Evolutionary conservation across 1,284 basidiomycete genomes (phyloP).

Genomic region (Anthracocystis walkeri): DNA sequence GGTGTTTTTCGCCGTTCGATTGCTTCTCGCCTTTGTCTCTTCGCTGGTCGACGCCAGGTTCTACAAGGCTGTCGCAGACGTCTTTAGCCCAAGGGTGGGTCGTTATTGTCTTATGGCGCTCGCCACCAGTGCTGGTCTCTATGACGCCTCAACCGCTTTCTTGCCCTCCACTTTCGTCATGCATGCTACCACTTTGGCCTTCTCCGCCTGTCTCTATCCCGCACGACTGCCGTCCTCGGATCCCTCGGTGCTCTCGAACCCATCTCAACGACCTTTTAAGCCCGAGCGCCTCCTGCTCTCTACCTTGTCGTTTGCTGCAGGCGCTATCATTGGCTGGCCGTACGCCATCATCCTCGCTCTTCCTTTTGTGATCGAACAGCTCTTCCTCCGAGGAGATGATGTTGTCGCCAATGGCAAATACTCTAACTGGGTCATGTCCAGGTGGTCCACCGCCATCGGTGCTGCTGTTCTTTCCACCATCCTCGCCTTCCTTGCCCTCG

Average conservation of each 20-base stretch:
- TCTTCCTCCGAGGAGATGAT: conserved; percentile 79
- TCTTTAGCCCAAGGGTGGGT: conserved; percentile 87
- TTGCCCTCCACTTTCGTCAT: conserved; percentile 93
- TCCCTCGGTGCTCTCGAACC: conserved; percentile 33
- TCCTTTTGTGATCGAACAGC: conserved; percentile 91
- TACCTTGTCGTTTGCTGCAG: conserved; percentile 81
- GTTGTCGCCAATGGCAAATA: conserved; percentile 25
- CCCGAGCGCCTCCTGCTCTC: conserved; percentile 71
- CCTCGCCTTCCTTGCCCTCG: conserved; percentile 73
- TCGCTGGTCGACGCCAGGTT: conserved; percentile 85
- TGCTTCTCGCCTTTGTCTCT: conserved; percentile 80
- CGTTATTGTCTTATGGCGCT: conserved; percentile 90
- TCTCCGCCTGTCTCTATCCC: conserved; percentile 80
- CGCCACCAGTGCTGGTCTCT: conserved; percentile 89
- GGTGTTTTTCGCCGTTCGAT: conserved; percentile 88
- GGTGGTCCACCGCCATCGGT: conserved; percentile 76
- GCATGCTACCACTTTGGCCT: conserved; percentile 87
- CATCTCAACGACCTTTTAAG: conserved; percentile 43
- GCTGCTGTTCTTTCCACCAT: conserved; percentile 76
- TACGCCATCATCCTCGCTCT: conserved; percentile 86
- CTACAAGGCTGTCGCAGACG: conserved; percentile 83
- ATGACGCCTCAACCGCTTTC: conserved; percentile 79
- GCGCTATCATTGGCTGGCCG: conserved; percentile 94
- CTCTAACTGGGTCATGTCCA: conserved; percentile 52
- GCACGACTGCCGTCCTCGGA: conserved; percentile 67